A percentile compares a stretch with the other conserved stretches of the same genome.
These are phyloP conservation scores for Geotrichum histeridarum DNA, from an alignment of 1,139 yeast species.

Conservation along the genomic window DNA sequence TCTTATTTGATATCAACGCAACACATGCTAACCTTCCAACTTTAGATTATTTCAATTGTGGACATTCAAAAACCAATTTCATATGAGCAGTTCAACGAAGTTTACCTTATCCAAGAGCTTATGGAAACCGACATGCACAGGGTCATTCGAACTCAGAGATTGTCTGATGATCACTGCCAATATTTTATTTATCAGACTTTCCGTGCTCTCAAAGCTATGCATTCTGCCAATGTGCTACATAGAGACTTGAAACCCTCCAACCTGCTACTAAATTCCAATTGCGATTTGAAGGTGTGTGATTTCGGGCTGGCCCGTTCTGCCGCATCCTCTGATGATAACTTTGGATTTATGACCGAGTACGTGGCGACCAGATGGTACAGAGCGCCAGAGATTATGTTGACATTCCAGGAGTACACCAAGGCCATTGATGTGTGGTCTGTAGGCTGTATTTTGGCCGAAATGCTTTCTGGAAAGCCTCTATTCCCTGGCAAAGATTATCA, in stretches of 20 bases:
- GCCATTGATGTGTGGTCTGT: slow-evolving; percentile 97
- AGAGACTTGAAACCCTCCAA: slow-evolving; percentile 91
- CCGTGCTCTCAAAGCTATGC: slow-evolving; percentile 85
- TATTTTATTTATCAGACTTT: slow-evolving; percentile 87
- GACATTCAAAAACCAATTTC: slow-evolving; percentile 85
- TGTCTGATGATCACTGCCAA: slow-evolving; percentile 89
- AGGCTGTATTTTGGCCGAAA: slow-evolving; percentile 92
- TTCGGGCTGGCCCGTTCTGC: slow-evolving; percentile 81
- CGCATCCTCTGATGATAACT: slow-evolving; percentile 52
- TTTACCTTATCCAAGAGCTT: slow-evolving; percentile 85
- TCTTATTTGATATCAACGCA: neutral
- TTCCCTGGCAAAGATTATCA: slow-evolving; percentile 95
- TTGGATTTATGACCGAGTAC: slow-evolving; percentile 86
- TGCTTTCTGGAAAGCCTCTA: slow-evolving; percentile 78
- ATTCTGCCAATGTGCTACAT: slow-evolving; percentile 85
- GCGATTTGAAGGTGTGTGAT: slow-evolving; percentile 91
- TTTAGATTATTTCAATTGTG: slow-evolving; percentile 70
- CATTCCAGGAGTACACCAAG: slow-evolving; percentile 86
- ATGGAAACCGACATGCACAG: slow-evolving; percentile 95
- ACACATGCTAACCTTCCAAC: no score
- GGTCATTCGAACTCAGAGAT: slow-evolving; percentile 77
- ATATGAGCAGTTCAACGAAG: slow-evolving; percentile 74
- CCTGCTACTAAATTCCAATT: slow-evolving; percentile 77
- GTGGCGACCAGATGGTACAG: slow-evolving; percentile 98
- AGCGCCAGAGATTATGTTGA: slow-evolving; percentile 95